These are phyloP conservation scores for Wickerhamiella slavikovae DNA, from an alignment of 805 yeast species.

Conservation along the genomic window DNA sequence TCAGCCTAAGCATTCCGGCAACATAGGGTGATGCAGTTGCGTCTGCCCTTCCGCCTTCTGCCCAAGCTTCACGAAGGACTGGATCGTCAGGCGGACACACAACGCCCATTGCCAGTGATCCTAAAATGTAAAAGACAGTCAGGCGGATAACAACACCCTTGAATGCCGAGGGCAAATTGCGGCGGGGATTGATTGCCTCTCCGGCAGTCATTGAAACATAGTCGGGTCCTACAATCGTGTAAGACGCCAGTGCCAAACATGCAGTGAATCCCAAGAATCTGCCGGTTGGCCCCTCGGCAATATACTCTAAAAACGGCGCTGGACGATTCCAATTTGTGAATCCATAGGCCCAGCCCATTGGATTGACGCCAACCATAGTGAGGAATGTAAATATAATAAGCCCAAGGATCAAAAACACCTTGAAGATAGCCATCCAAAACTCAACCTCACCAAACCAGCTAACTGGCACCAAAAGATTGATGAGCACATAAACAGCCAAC, in stretches of 20 bases:
- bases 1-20: conserved; percentile 47
- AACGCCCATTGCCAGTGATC: conserved; percentile 61
- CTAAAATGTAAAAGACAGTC: conserved; percentile 45
- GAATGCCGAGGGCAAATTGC: conserved; percentile 57
- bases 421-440: conserved; percentile 57
- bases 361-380: conserved; percentile 80
- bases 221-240: conserved; percentile 75
- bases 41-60: conserved; percentile 29
- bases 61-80: conserved; percentile 32
- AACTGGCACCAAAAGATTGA: conserved; percentile 50
- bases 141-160: conserved; percentile 53
- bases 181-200: conserved; percentile 53
- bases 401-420: conserved; percentile 56
- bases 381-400: conserved; percentile 53
- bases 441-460: conserved; percentile 62
- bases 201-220: conserved; percentile 72
- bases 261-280: conserved; percentile 53
- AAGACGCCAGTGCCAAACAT: conserved; percentile 50
- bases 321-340: conserved; percentile 35
- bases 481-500: conserved; percentile 35
- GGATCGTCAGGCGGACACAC: conserved; percentile 55
- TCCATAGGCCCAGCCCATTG: conserved; percentile 40
- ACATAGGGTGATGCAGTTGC: conserved; percentile 38
- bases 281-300: conserved; percentile 47
- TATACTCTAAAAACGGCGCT: conserved; percentile 41